phyloP scores from a whole-genome alignment of 1,284 basidiomycete genomes.

The Bondarzewia mesenterica region DNA sequence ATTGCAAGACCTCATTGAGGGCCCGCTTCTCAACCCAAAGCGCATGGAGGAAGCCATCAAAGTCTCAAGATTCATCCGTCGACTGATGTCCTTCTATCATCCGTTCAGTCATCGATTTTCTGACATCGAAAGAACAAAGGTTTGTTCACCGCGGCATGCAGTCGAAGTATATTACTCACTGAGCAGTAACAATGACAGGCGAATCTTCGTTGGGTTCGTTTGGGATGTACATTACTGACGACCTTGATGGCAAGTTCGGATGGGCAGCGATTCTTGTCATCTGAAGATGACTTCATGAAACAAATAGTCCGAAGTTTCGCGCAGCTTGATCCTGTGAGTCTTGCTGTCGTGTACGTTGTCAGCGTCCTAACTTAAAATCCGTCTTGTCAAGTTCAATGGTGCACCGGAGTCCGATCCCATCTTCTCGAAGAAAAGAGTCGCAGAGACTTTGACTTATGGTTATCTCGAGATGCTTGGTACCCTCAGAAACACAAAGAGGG shows the following conservation, averaged over 20 bases:
- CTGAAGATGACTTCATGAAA: constrained; percentile 80
- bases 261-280: constrained; percentile 72
- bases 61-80: constrained; percentile 80
- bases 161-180: not conserved
- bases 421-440: constrained; percentile 79
- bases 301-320: constrained; percentile 87
- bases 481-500: constrained; percentile 85
- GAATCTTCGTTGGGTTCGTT: constrained; percentile 76
- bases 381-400: constrained; percentile 51
- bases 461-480: constrained; percentile 96
- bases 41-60: constrained; percentile 95
- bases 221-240: constrained; percentile 77
- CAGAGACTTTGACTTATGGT: constrained; percentile 81
- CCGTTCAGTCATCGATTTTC: constrained; percentile 86
- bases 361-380: not conserved
- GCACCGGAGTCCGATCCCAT: constrained; percentile 68
- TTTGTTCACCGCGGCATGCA: constrained; percentile 21
- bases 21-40: constrained; percentile 85
- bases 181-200: constrained; percentile 32
- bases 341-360: not conserved
- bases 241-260: constrained; percentile 82
- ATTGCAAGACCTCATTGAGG: constrained; percentile 86
- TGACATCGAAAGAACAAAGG: constrained; percentile 69
- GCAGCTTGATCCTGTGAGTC: constrained; percentile 83
- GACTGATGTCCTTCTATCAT: constrained; percentile 89